phyloP scores from a whole-genome alignment of 192 early-diverging fungal genomes.

The Coemansia sp. region DNA sequence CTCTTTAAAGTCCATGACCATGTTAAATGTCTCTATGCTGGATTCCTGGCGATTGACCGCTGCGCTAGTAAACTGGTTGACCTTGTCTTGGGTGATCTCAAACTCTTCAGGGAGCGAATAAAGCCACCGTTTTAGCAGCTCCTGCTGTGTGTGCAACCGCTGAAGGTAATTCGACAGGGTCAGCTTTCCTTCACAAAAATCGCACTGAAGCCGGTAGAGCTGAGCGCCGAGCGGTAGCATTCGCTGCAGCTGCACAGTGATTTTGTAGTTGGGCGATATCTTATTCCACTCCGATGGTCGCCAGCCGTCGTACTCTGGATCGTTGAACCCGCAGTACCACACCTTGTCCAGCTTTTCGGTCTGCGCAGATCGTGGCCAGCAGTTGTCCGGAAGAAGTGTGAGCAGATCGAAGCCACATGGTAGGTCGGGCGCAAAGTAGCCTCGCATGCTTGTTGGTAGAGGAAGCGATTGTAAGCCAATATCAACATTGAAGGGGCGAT shows the following conservation, averaged over 20 bases:
- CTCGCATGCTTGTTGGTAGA: slow-evolving; percentile 22
- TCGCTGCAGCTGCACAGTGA: slow-evolving; percentile 40
- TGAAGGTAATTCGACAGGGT: slow-evolving; percentile 29
- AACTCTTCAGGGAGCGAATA: slow-evolving; percentile 51
- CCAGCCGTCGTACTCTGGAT: slow-evolving; percentile 45
- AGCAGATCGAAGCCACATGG: slow-evolving; percentile 45
- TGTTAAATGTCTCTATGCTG: slow-evolving; percentile 21
- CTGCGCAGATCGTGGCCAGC: slow-evolving; percentile 30
- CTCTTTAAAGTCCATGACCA: slow-evolving; percentile 52
- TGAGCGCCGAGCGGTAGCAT: slow-evolving; percentile 48
- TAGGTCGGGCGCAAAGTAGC: slow-evolving; percentile 43
- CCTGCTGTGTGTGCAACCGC: slow-evolving; percentile 34
- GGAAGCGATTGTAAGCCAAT: slow-evolving; percentile 26
- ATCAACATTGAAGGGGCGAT: slow-evolving; percentile 39
- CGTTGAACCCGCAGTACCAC: slow-evolving; percentile 46
- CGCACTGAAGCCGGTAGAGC: slow-evolving; percentile 35
- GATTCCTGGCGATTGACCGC: background rate
- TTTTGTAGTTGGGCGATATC: slow-evolving; percentile 45
- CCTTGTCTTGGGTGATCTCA: slow-evolving; percentile 44
- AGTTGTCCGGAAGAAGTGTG: slow-evolving; percentile 36
- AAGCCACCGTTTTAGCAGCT: slow-evolving; percentile 45
- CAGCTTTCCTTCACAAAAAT: slow-evolving; percentile 22
- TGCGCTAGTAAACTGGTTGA: slow-evolving; percentile 14
- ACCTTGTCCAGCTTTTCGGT: slow-evolving; percentile 10
- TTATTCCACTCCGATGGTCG: slow-evolving; percentile 39